phyloP scores from a whole-genome alignment of 1,284 basidiomycete species.

The Ganoderma resinaceum region DNA sequence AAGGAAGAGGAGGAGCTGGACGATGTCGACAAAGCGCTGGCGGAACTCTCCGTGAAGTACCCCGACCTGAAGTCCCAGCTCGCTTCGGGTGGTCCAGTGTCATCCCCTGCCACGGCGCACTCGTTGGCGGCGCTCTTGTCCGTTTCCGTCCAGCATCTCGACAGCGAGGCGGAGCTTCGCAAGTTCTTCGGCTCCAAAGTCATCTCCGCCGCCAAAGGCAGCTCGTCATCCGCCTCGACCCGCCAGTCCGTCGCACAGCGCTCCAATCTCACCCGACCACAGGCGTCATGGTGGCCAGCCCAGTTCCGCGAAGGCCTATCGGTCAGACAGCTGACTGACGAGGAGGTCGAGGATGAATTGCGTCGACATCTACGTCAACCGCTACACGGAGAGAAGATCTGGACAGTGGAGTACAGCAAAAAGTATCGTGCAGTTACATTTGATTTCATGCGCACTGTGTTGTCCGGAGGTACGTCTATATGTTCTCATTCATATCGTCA shows the following conservation, averaged over 20 bases:
- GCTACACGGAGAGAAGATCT: slow-evolving; percentile 73
- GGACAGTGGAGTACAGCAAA: slow-evolving; percentile 86
- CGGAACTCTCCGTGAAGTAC: slow-evolving; percentile 81
- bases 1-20: slow-evolving; percentile 72
- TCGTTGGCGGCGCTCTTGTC: slow-evolving; percentile 67
- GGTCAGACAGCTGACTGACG: slow-evolving; percentile 60
- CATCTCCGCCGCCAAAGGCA: slow-evolving; percentile 64
- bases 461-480: slow-evolving; percentile 74
- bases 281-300: slow-evolving; percentile 67
- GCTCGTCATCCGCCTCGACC: slow-evolving; percentile 33
- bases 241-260: slow-evolving; percentile 46
- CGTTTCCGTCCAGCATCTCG: slow-evolving; percentile 81
- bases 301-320: slow-evolving; percentile 75
- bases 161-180: slow-evolving; percentile 87
- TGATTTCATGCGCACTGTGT: slow-evolving; percentile 81
- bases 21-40: slow-evolving; percentile 84
- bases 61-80: slow-evolving; percentile 56
- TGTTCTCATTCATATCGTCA: neutral
- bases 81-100: slow-evolving; percentile 23
- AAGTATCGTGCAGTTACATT: slow-evolving; percentile 83
- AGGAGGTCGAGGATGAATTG: slow-evolving; percentile 58
- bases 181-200: slow-evolving; percentile 94
- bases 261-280: slow-evolving; percentile 70
- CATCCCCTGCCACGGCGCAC: slow-evolving; percentile 34
- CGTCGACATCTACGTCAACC: slow-evolving; percentile 51